Evolutionary conservation across 352 stramenopile genomes (phyloP), one percentile per base, ranked within the genome.

Genomic region (Globisporangium canariense): DNA sequence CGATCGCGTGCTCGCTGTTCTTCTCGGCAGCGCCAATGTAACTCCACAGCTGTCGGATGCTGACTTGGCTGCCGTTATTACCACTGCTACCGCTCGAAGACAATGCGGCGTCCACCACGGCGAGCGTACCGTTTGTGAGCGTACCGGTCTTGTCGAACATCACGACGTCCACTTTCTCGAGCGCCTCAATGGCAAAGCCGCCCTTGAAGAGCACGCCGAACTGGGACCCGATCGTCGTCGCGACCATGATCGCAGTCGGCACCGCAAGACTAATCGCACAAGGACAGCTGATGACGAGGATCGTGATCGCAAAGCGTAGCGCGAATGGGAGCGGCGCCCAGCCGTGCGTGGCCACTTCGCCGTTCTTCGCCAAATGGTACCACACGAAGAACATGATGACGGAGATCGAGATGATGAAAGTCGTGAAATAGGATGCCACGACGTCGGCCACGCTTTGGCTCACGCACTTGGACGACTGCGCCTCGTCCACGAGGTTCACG

Each of bases 121-220:
- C 67, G 52, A 90, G 69, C 6, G 79, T 76, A 4, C 81, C 83
- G 16, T 63, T 83, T 18, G 85, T 93, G 40, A 92, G 78, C 9
- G 85, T 93, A 5, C 85, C 85, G 1, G 85, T 93, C 69, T 93
- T 93, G 69, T 93, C 83, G 54, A 93, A 92, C 56, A 93, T 76
- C n/a, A 93, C 75, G 18, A 76, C 78, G 65, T 90, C 74, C 43
- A 91, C 77, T 34, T 83, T 60, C 43, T 88, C 74, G 2, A 90
- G 75, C 11, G 78, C 82, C 60, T 96, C 87, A 3, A 96, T 60
- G 0, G 80, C 85, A 6, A 78, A 72, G 0, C 85, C 83, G 30
- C 87, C 79, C 30, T 95, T 95, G 62, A 94, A 91, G 8, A 95
- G 78, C 20, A 95, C 80, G 22, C 87, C 87, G 60, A 85, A 79